These are phyloP conservation scores for Hymenoscyphus occultus DNA, from an alignment of 2,329 filamentous ascomycete genomes.

Conservation along the genomic window DNA sequence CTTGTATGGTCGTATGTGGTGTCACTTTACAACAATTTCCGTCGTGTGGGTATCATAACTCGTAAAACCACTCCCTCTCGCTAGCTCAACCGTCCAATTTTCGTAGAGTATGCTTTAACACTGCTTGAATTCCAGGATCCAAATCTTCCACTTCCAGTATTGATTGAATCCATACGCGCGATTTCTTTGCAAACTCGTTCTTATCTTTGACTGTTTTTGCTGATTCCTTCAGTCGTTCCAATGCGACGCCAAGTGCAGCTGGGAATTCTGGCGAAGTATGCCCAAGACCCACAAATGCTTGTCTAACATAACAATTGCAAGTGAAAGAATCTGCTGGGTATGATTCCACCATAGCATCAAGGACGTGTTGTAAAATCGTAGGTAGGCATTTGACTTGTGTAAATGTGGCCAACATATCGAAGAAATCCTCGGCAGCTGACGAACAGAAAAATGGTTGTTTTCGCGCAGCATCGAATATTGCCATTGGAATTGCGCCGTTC, in stretches of 20 bases:
- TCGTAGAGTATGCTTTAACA: constrained; percentile 31
- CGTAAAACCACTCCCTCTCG: background rate
- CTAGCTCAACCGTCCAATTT: constrained; percentile 1
- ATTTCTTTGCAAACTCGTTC: constrained; percentile 47
- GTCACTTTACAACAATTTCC: background rate
- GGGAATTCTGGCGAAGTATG: constrained; percentile 69
- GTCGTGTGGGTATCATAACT: background rate
- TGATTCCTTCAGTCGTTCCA: constrained; percentile 59
- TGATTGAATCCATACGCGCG: constrained; percentile 52
- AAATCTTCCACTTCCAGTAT: constrained; percentile 49
- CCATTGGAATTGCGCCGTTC: constrained; percentile 88
- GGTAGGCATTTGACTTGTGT: constrained; percentile 59
- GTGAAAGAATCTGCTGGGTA: constrained; percentile 61
- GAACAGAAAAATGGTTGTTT: constrained; percentile 71
- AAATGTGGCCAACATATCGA: constrained; percentile 73
- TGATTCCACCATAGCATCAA: constrained; percentile 58
- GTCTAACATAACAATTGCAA: constrained; percentile 67
- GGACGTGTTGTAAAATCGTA: constrained; percentile 70
- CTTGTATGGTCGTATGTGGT: background rate
- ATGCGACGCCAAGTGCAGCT: constrained; percentile 60
- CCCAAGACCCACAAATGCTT: constrained; percentile 65
- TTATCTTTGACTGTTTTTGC: constrained; percentile 45
- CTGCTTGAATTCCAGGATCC: constrained; percentile 54
- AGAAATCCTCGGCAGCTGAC: constrained; percentile 71
- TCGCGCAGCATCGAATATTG: constrained; percentile 83